These are phyloP conservation scores for Zymoseptoria passerinii DNA, from an alignment of 2,329 filamentous ascomycete species.

Conservation along the genomic window DNA sequence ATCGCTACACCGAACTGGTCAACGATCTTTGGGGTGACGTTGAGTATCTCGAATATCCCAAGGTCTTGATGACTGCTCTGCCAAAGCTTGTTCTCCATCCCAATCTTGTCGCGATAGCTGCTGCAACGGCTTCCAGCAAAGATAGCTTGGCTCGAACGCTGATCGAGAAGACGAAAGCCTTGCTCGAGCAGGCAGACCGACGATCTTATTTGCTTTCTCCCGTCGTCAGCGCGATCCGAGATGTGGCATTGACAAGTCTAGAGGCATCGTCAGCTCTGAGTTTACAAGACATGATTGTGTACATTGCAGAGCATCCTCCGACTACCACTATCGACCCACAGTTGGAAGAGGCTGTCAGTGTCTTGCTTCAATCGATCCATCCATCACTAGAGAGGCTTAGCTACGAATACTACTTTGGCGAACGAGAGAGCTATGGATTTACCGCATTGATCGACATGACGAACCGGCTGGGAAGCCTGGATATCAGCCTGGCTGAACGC, in stretches of 20 bases:
- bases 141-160: constrained; percentile 4
- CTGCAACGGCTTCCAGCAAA: constrained; percentile 10
- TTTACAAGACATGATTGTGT: constrained; percentile 34
- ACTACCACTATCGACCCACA: constrained; percentile 36
- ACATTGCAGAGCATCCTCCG: constrained; percentile 35
- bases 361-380: constrained; percentile 24
- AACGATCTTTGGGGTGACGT: constrained; percentile 40
- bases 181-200: constrained; percentile 20
- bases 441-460: constrained; percentile 40
- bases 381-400: constrained; percentile 23
- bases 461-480: constrained; percentile 29
- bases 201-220: constrained; percentile 27
- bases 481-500: constrained; percentile 5
- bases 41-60: constrained; percentile 41
- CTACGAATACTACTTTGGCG: constrained; percentile 39
- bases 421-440: constrained; percentile 36
- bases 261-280: constrained; percentile 27
- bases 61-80: constrained; percentile 31
- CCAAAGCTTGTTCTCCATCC: constrained; percentile 33
- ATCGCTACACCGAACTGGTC: constrained; percentile 9
- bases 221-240: constrained; percentile 21
- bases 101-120: constrained; percentile 19
- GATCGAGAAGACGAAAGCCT: constrained; percentile 4
- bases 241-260: constrained; percentile 19
- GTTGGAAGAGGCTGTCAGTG: constrained; percentile 36